Evolutionary conservation across 1,139 yeast genomes (phyloP).

Genomic region (Yamadazyma mexicana): DNA sequence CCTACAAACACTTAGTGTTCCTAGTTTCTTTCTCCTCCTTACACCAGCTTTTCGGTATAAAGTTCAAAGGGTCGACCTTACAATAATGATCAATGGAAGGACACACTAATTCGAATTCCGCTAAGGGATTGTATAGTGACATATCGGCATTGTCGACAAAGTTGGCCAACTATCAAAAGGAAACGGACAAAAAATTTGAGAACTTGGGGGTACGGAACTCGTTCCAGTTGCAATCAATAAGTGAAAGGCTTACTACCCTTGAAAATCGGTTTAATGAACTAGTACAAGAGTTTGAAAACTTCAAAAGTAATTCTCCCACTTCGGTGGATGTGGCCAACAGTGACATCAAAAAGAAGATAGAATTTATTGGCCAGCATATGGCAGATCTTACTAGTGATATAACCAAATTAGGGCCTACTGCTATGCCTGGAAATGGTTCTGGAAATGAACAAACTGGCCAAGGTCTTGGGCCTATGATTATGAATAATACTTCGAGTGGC

Average conservation of each 20-base stretch:
- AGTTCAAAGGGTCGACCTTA: no score
- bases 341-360: conserved; percentile 14
- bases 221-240: conserved; percentile 26
- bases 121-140: not conserved
- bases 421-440: not conserved
- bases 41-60: no score
- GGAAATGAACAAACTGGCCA: not conserved
- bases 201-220: conserved; percentile 18
- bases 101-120: not conserved
- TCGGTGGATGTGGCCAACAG: conserved; percentile 4
- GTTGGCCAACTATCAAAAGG: conserved; percentile 10
- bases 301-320: conserved; percentile 3
- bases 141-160: not conserved
- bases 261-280: conserved; percentile 9
- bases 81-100: conserved; percentile 12
- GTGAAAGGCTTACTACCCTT: conserved; percentile 22
- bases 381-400: conserved; percentile 18
- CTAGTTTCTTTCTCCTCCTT: no score
- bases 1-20: no score
- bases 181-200: conserved; percentile 24
- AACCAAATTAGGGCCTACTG: conserved; percentile 9
- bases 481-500: no score
- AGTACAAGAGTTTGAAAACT: conserved; percentile 3
- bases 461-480: not conserved
- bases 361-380: conserved; percentile 18